phyloP scores from a whole-genome alignment of 176 grass and related monocot genomes.

The Guadua angustifolia region DNA sequence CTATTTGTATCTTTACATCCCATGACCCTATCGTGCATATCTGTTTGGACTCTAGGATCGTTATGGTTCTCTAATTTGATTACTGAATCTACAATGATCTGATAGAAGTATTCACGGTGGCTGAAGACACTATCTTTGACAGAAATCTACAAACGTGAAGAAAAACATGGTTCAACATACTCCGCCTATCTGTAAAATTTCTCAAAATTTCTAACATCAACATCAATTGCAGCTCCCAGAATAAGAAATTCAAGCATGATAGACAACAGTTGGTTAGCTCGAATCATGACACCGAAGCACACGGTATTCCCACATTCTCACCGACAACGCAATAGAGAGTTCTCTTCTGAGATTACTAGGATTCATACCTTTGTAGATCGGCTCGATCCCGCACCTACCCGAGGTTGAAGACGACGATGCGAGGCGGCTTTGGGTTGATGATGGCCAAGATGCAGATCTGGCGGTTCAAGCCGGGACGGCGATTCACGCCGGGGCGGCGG shows the following conservation, averaged over 20 bases:
- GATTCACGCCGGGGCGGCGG: too few species aligned
- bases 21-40: not conserved
- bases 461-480: too few species aligned
- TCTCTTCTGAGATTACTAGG: too few species aligned
- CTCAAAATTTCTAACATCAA: not conserved
- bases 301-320: too few species aligned
- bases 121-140: not conserved
- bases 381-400: too few species aligned
- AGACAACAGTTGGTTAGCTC: constrained; percentile 32
- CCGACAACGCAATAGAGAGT: too few species aligned
- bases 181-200: not conserved
- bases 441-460: too few species aligned
- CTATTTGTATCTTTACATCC: not conserved
- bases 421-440: too few species aligned
- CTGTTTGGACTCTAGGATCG: not conserved
- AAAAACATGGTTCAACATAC: constrained; percentile 14
- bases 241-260: constrained; percentile 30
- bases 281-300: constrained; percentile 43
- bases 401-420: too few species aligned
- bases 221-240: not conserved
- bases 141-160: not conserved
- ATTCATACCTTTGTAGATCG: too few species aligned
- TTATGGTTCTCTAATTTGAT: constrained; percentile 1
- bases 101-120: not conserved
- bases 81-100: constrained; percentile 13